A percentile compares a stretch with the other conserved stretches of the same genome.
These are phyloP conservation scores for Hydrangea macrophylla DNA, from an alignment of 148 eudicot genomes.

Conservation along the genomic window DNA sequence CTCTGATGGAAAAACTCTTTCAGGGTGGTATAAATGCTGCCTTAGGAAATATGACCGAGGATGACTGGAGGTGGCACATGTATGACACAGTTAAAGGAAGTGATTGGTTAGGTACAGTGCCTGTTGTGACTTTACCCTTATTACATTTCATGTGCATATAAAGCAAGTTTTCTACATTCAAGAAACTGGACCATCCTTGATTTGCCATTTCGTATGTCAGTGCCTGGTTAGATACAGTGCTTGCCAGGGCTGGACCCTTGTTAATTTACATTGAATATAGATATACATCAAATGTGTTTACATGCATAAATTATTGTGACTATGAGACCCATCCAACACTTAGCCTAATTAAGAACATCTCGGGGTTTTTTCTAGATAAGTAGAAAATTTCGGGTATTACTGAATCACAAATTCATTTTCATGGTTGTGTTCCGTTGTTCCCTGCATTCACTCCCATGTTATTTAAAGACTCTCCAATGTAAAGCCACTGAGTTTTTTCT, in stretches of 20 bases:
- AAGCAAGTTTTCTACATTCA: not conserved
- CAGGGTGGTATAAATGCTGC: constrained; percentile 99
- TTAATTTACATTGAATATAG: no score
- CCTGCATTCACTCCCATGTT: not conserved
- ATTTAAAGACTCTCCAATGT: not conserved
- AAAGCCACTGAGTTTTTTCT: not conserved
- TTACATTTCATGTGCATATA: not conserved
- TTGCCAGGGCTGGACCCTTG: no score
- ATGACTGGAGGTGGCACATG: constrained; percentile 99
- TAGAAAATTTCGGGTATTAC: no score
- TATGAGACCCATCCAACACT: not conserved
- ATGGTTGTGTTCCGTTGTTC: not conserved
- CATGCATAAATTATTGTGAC: not conserved
- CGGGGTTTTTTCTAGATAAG: no score
- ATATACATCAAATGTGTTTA: no score
- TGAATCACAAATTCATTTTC: no score
- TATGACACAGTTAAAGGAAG: constrained; percentile 99
- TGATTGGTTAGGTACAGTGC: constrained; percentile 86
- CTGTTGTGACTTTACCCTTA: not conserved
- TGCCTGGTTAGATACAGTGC: no score
- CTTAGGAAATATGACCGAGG: constrained; percentile 94
- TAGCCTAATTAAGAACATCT: not conserved
- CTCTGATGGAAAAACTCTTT: constrained; percentile 4
- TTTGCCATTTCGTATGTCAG: no score
- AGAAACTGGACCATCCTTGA: no score